A percentile compares a stretch with the other conserved stretches of the same genome.
phyloP scores from a whole-genome alignment of 1,284 basidiomycete species.

The Paramarasmius palmivorus region DNA sequence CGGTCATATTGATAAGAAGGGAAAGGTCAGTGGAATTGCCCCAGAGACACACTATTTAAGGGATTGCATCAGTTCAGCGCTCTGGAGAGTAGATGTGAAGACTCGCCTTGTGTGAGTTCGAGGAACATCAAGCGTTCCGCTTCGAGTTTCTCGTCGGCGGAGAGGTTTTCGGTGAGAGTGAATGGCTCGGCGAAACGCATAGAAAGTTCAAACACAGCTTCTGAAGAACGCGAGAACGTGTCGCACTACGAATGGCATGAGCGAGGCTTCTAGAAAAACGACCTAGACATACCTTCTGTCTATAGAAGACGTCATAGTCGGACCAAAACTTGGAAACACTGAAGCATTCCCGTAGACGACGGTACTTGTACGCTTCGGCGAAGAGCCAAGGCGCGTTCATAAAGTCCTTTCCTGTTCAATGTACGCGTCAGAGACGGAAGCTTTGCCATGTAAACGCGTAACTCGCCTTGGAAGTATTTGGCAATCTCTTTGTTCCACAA shows the following conservation, averaged over 20 bases:
- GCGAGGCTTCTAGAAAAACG: background rate
- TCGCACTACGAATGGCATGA: constrained; percentile 65
- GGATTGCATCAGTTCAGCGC: constrained; percentile 18
- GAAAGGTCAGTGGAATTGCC: constrained; percentile 97
- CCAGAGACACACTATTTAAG: constrained; percentile 80
- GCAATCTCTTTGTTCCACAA: constrained; percentile 98
- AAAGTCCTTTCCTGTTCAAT: constrained; percentile 78
- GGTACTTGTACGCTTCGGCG: constrained; percentile 98
- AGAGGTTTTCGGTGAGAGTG: constrained; percentile 57
- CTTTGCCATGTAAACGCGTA: constrained; percentile 4
- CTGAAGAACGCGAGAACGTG: constrained; percentile 90
- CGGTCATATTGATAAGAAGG: constrained; percentile 96
- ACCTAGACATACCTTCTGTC: constrained; percentile 69
- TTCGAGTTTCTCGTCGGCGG: constrained; percentile 64
- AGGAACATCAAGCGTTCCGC: constrained; percentile 91
- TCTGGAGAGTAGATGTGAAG: constrained; percentile 13
- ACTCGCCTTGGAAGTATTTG: constrained; percentile 85
- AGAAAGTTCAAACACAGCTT: constrained; percentile 95
- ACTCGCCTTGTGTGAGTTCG: constrained; percentile 84
- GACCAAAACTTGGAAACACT: constrained; percentile 91
- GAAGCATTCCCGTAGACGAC: constrained; percentile 94
- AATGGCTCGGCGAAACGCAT: constrained; percentile 90
- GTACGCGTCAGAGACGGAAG: background rate
- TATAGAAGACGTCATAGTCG: constrained; percentile 89
- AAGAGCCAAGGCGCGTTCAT: constrained; percentile 97